Conservation (phyloP, 2,329 filamentous ascomycete species). For the Parastagonospora nodorum region DNA sequence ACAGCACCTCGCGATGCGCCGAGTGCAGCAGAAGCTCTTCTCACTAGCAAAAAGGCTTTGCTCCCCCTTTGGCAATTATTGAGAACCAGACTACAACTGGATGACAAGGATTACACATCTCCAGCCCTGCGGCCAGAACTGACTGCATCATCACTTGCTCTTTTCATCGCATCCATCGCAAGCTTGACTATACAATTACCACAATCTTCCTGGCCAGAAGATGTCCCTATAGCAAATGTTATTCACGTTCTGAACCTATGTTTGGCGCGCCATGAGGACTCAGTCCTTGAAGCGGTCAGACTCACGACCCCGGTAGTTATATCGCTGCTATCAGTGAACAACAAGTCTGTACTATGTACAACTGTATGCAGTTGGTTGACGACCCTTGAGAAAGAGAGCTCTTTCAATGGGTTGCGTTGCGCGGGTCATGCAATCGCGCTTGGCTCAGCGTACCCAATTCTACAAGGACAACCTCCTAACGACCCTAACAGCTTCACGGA, state of each 20-base stretch:
- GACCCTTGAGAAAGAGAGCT: slow-evolving; percentile 41
- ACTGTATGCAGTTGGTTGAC: slow-evolving; percentile 37
- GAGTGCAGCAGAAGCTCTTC: neutral
- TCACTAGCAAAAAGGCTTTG: slow-evolving; percentile 12
- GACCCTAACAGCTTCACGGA: neutral
- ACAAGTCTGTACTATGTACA: slow-evolving; percentile 11
- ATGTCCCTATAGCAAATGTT: slow-evolving; percentile 21
- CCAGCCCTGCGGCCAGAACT: slow-evolving; percentile 65
- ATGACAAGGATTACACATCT: slow-evolving; percentile 47
- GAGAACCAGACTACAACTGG: slow-evolving; percentile 39
- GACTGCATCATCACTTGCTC: slow-evolving; percentile 65
- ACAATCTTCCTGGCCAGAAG: slow-evolving; percentile 3
- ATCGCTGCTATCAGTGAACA: slow-evolving; percentile 17
- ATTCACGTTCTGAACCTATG: slow-evolving; percentile 38
- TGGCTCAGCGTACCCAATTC: slow-evolving; percentile 43
- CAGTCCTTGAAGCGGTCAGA: slow-evolving; percentile 38
- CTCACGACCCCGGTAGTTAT: slow-evolving; percentile 26
- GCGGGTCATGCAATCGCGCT: slow-evolving; percentile 53
- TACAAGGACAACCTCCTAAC: slow-evolving; percentile 1
- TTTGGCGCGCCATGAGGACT: slow-evolving; percentile 42
- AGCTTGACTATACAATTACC: slow-evolving; percentile 14
- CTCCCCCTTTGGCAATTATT: slow-evolving; percentile 39
- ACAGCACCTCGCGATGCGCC: neutral
- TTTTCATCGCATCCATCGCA: slow-evolving; percentile 53
- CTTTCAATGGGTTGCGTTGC: slow-evolving; percentile 48